Evolutionary conservation across 805 yeast genomes (phyloP).

Genomic region (Yamadazyma sp.): DNA sequence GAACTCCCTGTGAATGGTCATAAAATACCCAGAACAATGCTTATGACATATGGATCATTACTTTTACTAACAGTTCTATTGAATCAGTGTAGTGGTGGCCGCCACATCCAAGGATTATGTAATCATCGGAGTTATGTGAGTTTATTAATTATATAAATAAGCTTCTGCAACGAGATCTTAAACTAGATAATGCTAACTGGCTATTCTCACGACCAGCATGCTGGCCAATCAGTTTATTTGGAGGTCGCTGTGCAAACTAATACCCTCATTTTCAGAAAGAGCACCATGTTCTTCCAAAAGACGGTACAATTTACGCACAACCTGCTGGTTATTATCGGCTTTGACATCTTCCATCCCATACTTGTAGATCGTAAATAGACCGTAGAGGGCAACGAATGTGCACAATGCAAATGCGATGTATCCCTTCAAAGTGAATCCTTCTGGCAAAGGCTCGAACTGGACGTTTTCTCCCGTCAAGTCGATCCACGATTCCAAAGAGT

Average conservation of each 20-base stretch:
- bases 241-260: slow-evolving; percentile 11
- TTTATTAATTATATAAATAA: too few species aligned
- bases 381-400: slow-evolving; percentile 55
- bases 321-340: slow-evolving; percentile 47
- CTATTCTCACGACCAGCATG: too few species aligned
- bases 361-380: slow-evolving; percentile 56
- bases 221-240: too few species aligned
- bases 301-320: slow-evolving; percentile 34
- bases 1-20: too few species aligned
- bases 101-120: too few species aligned
- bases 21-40: too few species aligned
- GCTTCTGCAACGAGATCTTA: neutral
- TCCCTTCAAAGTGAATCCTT: slow-evolving; percentile 70
- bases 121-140: too few species aligned
- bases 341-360: slow-evolving; percentile 67
- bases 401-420: slow-evolving; percentile 61
- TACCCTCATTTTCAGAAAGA: slow-evolving; percentile 16
- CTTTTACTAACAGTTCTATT: too few species aligned
- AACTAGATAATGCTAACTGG: too few species aligned
- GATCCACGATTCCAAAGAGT: slow-evolving; percentile 47
- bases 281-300: slow-evolving; percentile 29
- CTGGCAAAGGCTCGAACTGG: slow-evolving; percentile 64
- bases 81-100: too few species aligned
- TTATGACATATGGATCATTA: too few species aligned
- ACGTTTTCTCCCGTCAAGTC: slow-evolving; percentile 58